Conservation (phyloP, 2,329 filamentous ascomycete species). For the Conoideocrella luteorostrata region DNA sequence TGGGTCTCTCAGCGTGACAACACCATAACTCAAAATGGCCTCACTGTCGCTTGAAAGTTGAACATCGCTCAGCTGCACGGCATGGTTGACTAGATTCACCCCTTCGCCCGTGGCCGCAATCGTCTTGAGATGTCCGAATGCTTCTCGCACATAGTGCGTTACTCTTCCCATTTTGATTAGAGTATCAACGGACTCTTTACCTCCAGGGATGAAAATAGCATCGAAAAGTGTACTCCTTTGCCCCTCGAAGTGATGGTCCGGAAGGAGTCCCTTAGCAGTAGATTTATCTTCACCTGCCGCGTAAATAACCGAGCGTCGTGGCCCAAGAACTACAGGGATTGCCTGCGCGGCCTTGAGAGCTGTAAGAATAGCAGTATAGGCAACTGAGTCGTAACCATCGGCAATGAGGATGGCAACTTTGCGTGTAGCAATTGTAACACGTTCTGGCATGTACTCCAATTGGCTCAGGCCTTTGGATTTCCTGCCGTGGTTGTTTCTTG, state of each 20-base stretch:
- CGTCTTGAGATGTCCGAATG: conserved; percentile 75
- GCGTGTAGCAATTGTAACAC: conserved; percentile 63
- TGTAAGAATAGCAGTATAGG: conserved; percentile 59
- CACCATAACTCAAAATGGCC: conserved; percentile 63
- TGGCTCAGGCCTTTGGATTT: conserved; percentile 64
- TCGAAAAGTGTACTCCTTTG: conserved; percentile 79
- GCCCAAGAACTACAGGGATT: conserved; percentile 65
- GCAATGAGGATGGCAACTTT: conserved; percentile 70
- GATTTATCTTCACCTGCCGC: conserved; percentile 51
- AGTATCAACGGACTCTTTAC: conserved; percentile 53
- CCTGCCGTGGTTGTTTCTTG: conserved; percentile 55
- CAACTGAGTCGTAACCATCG: conserved; percentile 64
- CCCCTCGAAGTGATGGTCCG: conserved; percentile 75
- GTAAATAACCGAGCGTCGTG: conserved; percentile 59
- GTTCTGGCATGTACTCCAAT: conserved; percentile 55
- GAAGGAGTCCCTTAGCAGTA: conserved; percentile 47
- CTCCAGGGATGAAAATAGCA: conserved; percentile 69
- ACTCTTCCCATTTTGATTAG: conserved; percentile 66
- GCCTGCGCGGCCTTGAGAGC: conserved; percentile 57
- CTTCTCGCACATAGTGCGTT: conserved; percentile 70
- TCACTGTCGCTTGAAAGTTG: conserved; percentile 36
- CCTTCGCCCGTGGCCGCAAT: conserved; percentile 71
- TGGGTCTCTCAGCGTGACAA: conserved; percentile 58
- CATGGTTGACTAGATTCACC: conserved; percentile 52
- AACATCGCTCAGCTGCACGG: conserved; percentile 38